These are phyloP conservation scores for Scedosporium minutisporum DNA, from an alignment of 2,329 filamentous ascomycete species.

Conservation along the genomic window DNA sequence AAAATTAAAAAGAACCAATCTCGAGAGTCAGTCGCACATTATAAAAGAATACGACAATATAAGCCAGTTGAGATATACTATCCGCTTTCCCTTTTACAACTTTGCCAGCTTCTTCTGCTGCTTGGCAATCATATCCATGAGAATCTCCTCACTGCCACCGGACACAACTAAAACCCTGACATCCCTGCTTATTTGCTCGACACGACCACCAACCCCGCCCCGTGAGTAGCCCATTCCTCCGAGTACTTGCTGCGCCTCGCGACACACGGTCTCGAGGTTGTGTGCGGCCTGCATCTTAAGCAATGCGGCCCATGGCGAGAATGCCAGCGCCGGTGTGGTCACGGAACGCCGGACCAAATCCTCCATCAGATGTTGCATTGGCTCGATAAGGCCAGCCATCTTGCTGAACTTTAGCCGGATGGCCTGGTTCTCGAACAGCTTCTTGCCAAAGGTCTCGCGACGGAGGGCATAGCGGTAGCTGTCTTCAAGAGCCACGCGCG, in stretches of 20 bases:
- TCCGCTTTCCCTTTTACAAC: background rate
- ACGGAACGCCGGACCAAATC: conserved; percentile 40
- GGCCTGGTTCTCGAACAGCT: conserved; percentile 41
- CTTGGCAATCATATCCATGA: conserved; percentile 21
- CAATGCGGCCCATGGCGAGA: conserved; percentile 3
- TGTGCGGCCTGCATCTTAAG: conserved; percentile 30
- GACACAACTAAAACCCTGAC: conserved; percentile 35
- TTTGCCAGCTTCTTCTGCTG: conserved; percentile 2
- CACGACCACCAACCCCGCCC: conserved; percentile 28
- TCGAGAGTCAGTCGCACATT: no score
- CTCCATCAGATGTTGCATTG: conserved; percentile 44
- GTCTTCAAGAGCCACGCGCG: conserved; percentile 39
- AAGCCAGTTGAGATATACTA: background rate
- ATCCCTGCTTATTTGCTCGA: conserved; percentile 37
- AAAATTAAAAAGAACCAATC: no score
- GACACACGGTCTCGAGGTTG: conserved; percentile 30
- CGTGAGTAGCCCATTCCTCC: conserved; percentile 34
- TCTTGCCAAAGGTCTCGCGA: conserved; percentile 43
- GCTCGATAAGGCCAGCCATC: conserved; percentile 42
- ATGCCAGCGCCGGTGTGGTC: background rate
- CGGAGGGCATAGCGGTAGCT: conserved; percentile 35
- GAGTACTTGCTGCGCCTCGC: conserved; percentile 36
- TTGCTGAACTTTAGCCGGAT: conserved; percentile 45
- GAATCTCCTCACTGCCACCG: conserved; percentile 37
- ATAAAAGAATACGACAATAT: no score